Percentiles rank a stretch among this genome's conserved stretches.
Conservation (phyloP, 129 eudicot genomes). For the Lactuca sativa region DNA sequence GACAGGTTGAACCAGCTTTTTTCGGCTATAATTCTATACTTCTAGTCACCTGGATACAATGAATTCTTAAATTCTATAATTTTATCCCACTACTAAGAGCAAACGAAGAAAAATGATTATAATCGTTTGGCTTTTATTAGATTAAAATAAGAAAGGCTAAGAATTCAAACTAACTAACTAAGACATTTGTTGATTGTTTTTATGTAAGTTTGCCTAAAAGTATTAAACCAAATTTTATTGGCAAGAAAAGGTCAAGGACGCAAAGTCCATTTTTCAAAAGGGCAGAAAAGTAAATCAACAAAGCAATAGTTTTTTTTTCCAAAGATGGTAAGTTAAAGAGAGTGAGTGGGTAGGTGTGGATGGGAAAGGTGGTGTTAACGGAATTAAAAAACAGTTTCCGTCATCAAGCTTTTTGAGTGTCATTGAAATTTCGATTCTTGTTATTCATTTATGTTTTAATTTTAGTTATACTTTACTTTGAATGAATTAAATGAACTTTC, state of each 20-base stretch:
- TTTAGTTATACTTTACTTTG: too few relatives aligned
- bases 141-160: background rate
- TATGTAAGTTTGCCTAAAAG: background rate
- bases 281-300: background rate
- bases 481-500: too few relatives aligned
- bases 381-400: too few relatives aligned
- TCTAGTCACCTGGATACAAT: too few relatives aligned
- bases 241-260: background rate
- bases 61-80: background rate
- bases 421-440: background rate
- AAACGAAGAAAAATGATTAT: too few relatives aligned
- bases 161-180: background rate
- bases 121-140: background rate
- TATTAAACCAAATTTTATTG: too few relatives aligned
- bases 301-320: background rate
- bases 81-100: too few relatives aligned
- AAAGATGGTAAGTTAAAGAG: background rate
- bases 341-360: background rate
- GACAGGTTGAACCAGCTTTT: too few relatives aligned
- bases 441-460: too few relatives aligned
- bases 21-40: too few relatives aligned
- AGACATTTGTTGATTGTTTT: background rate
- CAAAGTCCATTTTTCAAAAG: background rate
- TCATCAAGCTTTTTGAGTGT: background rate
- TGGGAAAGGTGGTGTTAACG: background rate